Evolutionary conservation across 257 asterid genomes (phyloP).

Genomic region (Perilla frutescens): DNA sequence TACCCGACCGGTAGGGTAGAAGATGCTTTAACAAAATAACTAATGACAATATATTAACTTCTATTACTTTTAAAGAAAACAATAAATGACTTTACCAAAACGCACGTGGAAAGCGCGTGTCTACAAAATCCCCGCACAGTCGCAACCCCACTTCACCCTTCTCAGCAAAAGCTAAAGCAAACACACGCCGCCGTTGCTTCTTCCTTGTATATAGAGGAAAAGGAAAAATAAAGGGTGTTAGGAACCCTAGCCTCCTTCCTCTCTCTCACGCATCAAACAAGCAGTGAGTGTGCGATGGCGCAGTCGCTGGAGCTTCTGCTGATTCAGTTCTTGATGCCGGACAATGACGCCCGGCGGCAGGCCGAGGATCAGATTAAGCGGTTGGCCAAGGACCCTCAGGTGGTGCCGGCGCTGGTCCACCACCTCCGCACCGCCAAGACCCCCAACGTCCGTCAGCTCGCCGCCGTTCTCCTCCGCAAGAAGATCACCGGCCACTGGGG

Average conservation of each 20-base stretch:
- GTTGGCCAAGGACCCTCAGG: conserved; percentile 94
- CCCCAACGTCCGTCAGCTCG: conserved; percentile 94
- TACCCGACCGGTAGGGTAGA: too few species aligned
- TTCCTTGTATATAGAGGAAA: conserved; percentile 42
- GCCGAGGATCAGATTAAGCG: conserved; percentile 99
- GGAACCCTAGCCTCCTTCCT: conserved; percentile 40
- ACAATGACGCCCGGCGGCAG: conserved; percentile 96
- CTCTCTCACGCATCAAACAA: conserved; percentile 28
- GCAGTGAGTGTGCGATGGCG: conserved; percentile 61
- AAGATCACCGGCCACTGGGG: conserved; percentile 99
- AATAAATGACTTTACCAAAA: too few species aligned
- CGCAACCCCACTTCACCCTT: too few species aligned
- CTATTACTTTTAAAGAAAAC: too few species aligned
- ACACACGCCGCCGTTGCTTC: conserved; percentile 49
- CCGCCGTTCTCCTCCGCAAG: conserved; percentile 98
- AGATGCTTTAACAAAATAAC: too few species aligned
- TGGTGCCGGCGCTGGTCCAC: conserved; percentile 87
- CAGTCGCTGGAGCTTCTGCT: conserved; percentile 90
- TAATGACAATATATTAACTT: too few species aligned
- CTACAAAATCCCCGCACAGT: neutral
- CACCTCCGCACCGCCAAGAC: conserved; percentile 99
- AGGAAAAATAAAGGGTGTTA: neutral
- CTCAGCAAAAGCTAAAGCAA: neutral
- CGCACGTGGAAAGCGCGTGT: neutral
- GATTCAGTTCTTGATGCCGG: conserved; percentile 96